phyloP scores from a whole-genome alignment of 139 green algal genomes.

The Monoraphidium neglectum region DNA sequence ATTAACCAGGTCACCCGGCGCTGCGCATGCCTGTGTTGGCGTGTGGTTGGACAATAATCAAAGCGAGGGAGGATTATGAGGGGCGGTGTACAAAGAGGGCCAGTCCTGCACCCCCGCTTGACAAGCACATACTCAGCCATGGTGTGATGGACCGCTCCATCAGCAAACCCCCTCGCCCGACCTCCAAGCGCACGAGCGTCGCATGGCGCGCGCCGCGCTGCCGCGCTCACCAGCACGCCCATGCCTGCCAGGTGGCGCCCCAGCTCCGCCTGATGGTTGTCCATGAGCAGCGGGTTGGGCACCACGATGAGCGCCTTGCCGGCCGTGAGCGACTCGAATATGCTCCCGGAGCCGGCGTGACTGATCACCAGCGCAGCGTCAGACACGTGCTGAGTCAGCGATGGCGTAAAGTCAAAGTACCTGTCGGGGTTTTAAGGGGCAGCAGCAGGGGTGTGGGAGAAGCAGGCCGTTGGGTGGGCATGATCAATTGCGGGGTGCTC shows the following conservation, averaged over 20 bases:
- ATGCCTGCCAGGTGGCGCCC: conserved; percentile 60
- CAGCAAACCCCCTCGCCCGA: neutral
- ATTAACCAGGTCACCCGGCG: conserved; percentile 39
- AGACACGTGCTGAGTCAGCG: conserved; percentile 53
- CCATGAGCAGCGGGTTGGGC: conserved; percentile 84
- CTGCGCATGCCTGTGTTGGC: conserved; percentile 38
- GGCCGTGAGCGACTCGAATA: conserved; percentile 79
- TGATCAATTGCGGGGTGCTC: no score
- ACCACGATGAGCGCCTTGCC: conserved; percentile 74
- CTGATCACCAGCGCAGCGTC: conserved; percentile 76
- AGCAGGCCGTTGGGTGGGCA: no score
- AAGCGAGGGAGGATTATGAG: no score
- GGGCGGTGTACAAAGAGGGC: no score
- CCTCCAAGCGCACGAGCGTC: no score
- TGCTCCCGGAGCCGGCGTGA: conserved; percentile 77
- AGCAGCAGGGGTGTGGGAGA: no score
- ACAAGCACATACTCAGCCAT: no score
- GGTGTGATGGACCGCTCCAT: neutral
- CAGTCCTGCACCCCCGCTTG: no score
- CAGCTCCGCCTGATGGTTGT: conserved; percentile 85
- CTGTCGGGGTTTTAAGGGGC: conserved; percentile 17
- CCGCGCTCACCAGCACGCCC: conserved; percentile 45
- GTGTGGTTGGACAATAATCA: no score
- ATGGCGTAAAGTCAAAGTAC: conserved; percentile 75
- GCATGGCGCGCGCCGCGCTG: neutral